Percentiles rank a stretch among this genome's conserved stretches.
Evolutionary conservation across 306 rosid species (phyloP).

Genomic region (Begonia fuchsioides): DNA sequence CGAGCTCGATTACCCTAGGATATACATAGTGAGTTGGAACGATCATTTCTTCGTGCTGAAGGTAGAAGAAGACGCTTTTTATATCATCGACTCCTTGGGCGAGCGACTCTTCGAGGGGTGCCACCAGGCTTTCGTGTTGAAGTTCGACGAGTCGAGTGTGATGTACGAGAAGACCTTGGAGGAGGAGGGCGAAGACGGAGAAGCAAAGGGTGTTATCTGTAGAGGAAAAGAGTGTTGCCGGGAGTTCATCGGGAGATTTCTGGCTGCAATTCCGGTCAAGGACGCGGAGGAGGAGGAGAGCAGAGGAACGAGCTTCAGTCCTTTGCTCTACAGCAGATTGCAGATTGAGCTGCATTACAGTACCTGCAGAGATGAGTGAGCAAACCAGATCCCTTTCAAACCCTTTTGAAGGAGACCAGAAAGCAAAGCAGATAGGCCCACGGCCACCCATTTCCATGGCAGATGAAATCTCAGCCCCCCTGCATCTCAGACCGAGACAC

Average conservation of each 20-base stretch:
- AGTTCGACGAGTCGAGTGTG: conserved; percentile 44
- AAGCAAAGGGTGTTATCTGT: conserved; percentile 19
- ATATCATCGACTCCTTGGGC: conserved; percentile 58
- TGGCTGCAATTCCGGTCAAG: conserved; percentile 39
- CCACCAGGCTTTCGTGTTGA: conserved; percentile 36
- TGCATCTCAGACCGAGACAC: no score
- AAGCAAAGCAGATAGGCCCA: conserved; percentile 5
- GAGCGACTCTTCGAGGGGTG: conserved; percentile 67
- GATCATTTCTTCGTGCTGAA: conserved; percentile 73
- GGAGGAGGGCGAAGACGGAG: not conserved
- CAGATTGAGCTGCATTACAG: conserved; percentile 69
- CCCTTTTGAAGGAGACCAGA: no score
- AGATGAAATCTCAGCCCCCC: no score
- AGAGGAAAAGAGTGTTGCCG: conserved; percentile 68
- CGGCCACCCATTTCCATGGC: not conserved
- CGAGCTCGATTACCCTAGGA: conserved; percentile 7
- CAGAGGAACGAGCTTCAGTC: conserved; percentile 12
- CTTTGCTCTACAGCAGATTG: conserved; percentile 30
- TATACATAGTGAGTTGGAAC: conserved; percentile 84
- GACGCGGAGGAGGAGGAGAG: conserved; percentile 40
- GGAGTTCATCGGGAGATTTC: conserved; percentile 57
- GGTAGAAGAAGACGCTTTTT: conserved; percentile 44
- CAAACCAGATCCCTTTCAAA: not conserved
- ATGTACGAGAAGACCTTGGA: conserved; percentile 16
- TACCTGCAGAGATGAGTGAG: conserved; percentile 1